A percentile compares a stretch with the other conserved stretches of the same genome.
Evolutionary conservation across 768 basidiomycete genomes (phyloP).

Genomic region (Termitomyces sp.): DNA sequence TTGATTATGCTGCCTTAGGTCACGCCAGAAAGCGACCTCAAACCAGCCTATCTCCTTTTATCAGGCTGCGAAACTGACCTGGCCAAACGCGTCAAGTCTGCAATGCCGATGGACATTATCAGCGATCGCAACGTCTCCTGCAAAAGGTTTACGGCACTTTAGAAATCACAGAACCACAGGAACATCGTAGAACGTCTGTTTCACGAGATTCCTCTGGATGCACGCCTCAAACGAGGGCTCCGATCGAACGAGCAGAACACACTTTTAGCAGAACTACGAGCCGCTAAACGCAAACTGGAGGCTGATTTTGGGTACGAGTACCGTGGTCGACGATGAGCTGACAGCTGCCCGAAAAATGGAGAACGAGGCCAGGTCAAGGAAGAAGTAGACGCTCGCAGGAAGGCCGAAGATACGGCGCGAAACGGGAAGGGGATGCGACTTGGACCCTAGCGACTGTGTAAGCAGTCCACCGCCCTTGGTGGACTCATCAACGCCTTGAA

Average conservation of each 20-base stretch:
- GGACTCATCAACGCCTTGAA: conserved; percentile 9
- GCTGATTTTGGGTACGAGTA: conserved; percentile 31
- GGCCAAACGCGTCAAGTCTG: conserved; percentile 24
- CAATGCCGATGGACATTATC: conserved; percentile 29
- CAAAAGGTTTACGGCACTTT: conserved; percentile 42
- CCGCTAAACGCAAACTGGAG: conserved; percentile 41
- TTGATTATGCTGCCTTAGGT: too few species aligned
- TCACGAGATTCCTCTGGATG: neutral
- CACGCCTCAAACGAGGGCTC: conserved; percentile 30
- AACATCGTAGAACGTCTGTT: neutral
- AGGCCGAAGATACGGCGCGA: conserved; percentile 56
- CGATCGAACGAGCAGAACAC: conserved; percentile 21
- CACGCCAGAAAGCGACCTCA: too few species aligned
- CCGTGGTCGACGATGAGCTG: conserved; percentile 29
- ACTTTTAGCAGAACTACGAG: conserved; percentile 27
- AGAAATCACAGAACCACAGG: neutral
- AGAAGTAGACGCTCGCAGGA: conserved; percentile 61
- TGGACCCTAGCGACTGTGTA: conserved; percentile 10
- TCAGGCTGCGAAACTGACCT: conserved; percentile 52
- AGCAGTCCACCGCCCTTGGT: conserved; percentile 7
- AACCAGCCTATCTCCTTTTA: too few species aligned
- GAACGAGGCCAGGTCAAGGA: conserved; percentile 18
- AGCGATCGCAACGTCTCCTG: conserved; percentile 38
- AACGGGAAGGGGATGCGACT: conserved; percentile 18
- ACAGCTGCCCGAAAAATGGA: conserved; percentile 26